Percentiles rank a stretch among this genome's conserved stretches.
Conservation (phyloP, 129 eudicot genomes). For the Helianthus annuus region DNA sequence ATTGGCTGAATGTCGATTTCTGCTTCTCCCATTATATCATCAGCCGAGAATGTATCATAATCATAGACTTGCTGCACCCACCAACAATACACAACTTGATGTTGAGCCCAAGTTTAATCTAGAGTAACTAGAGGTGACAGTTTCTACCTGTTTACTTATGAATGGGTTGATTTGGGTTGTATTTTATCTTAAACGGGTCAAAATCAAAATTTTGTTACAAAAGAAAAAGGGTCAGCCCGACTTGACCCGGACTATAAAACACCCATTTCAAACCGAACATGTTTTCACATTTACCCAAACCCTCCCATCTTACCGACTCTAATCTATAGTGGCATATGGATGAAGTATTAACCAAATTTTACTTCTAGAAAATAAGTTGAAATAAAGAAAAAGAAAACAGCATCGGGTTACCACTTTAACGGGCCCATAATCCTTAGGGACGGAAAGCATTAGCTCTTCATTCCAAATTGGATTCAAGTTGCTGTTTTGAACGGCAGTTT, state of each 20-base stretch:
- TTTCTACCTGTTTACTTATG: background rate
- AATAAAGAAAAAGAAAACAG: background rate
- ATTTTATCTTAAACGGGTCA: background rate
- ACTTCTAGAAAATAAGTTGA: background rate
- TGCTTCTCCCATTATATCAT: conserved; percentile 93
- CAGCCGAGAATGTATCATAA: conserved; percentile 85
- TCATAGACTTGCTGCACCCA: conserved; percentile 72
- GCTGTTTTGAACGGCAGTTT: conserved; percentile 68
- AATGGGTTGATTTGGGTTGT: background rate
- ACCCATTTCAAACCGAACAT: background rate
- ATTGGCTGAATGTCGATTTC: conserved; percentile 81
- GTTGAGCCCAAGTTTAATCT: background rate
- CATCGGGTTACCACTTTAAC: conserved; percentile 60
- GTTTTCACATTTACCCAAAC: conserved; percentile 4
- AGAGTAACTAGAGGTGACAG: background rate
- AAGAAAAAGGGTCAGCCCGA: no score
- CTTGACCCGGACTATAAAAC: background rate
- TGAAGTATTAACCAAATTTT: background rate
- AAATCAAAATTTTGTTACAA: background rate
- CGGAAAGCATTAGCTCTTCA: conserved; percentile 71
- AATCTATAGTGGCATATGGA: background rate
- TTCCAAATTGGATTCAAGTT: conserved; percentile 90
- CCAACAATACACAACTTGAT: conserved; percentile 8
- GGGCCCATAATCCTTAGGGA: conserved; percentile 57
- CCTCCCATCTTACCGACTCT: background rate